These are phyloP conservation scores for Pleurotus citrinopileatus DNA, from an alignment of 768 basidiomycete species.

Conservation along the genomic window DNA sequence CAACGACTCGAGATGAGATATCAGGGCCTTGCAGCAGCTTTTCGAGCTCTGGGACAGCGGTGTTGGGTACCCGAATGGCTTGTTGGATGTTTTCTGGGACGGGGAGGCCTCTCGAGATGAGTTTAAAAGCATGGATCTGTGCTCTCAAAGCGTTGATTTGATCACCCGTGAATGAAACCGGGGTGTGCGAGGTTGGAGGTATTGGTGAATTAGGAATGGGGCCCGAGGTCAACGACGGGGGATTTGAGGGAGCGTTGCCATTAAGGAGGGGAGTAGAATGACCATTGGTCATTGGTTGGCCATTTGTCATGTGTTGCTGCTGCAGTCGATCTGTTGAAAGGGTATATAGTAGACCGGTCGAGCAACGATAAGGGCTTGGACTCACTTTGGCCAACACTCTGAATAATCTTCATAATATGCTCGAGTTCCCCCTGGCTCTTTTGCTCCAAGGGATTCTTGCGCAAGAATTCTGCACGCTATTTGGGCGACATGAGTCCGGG, in stretches of 20 bases:
- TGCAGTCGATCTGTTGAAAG: background rate
- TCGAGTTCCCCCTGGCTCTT: slow-evolving; percentile 46
- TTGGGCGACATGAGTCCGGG: slow-evolving; percentile 8
- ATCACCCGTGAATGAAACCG: slow-evolving; percentile 74
- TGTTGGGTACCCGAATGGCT: slow-evolving; percentile 63
- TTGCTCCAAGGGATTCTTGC: slow-evolving; percentile 49
- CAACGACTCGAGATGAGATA: slow-evolving; percentile 60
- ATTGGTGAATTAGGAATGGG: slow-evolving; percentile 40
- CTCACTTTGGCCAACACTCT: slow-evolving; percentile 39
- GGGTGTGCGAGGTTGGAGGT: slow-evolving; percentile 60
- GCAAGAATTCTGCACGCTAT: slow-evolving; percentile 47
- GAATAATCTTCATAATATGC: slow-evolving; percentile 44
- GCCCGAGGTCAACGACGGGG: slow-evolving; percentile 45
- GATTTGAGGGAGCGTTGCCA: slow-evolving; percentile 30
- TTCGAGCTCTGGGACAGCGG: slow-evolving; percentile 60
- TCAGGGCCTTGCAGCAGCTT: slow-evolving; percentile 62
- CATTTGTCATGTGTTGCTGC: slow-evolving; percentile 1
- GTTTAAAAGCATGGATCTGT: slow-evolving; percentile 81
- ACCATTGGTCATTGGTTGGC: slow-evolving; percentile 42
- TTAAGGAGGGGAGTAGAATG: slow-evolving; percentile 40
- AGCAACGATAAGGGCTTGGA: slow-evolving; percentile 10
- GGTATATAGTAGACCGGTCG: slow-evolving; percentile 3
- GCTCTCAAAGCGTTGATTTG: slow-evolving; percentile 76
- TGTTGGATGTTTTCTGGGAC: slow-evolving; percentile 70
- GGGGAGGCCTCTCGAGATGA: slow-evolving; percentile 60